Evolutionary conservation across 306 rosid genomes (phyloP).

Genomic region (Gleditsia sinensis): DNA sequence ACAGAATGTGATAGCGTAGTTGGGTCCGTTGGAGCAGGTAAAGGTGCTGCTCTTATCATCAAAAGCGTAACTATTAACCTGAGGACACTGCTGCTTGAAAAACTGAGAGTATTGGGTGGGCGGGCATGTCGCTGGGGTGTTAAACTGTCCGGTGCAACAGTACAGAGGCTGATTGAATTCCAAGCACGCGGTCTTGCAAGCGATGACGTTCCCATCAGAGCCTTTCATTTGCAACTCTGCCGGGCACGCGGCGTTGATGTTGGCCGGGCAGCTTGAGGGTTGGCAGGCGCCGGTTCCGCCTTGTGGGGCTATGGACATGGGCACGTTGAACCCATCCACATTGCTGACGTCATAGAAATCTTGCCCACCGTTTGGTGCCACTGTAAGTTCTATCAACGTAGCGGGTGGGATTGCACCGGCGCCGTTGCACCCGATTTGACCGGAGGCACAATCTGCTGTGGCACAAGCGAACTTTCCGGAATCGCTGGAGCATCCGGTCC

Average conservation of each 20-base stretch:
- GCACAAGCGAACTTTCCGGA: conserved; percentile 46
- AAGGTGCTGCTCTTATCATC: conserved; percentile 57
- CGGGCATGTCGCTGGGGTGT: conserved; percentile 35
- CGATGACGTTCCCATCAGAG: conserved; percentile 43
- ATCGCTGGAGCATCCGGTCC: conserved; percentile 48
- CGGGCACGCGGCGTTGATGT: conserved; percentile 54
- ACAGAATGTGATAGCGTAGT: conserved; percentile 62
- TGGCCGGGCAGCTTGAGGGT: conserved; percentile 34
- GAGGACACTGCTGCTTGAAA: conserved; percentile 60
- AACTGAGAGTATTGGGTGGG: conserved; percentile 48
- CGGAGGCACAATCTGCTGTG: conserved; percentile 63
- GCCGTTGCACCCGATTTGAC: conserved; percentile 61
- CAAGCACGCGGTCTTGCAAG: conserved; percentile 73
- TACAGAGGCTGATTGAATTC: conserved; percentile 45
- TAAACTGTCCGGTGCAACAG: conserved; percentile 53
- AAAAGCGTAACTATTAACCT: conserved; percentile 66
- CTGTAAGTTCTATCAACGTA: conserved; percentile 45
- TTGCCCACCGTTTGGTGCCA: conserved; percentile 46
- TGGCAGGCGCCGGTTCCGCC: conserved; percentile 49
- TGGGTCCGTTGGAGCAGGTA: conserved; percentile 49
- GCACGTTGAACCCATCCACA: conserved; percentile 73
- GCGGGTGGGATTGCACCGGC: conserved; percentile 59
- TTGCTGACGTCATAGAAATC: conserved; percentile 71
- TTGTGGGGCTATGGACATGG: conserved; percentile 45
- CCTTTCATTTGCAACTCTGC: conserved; percentile 34